Evolutionary conservation across 208 protist genomes (phyloP).

Genomic region (Crithidia expoeki): DNA sequence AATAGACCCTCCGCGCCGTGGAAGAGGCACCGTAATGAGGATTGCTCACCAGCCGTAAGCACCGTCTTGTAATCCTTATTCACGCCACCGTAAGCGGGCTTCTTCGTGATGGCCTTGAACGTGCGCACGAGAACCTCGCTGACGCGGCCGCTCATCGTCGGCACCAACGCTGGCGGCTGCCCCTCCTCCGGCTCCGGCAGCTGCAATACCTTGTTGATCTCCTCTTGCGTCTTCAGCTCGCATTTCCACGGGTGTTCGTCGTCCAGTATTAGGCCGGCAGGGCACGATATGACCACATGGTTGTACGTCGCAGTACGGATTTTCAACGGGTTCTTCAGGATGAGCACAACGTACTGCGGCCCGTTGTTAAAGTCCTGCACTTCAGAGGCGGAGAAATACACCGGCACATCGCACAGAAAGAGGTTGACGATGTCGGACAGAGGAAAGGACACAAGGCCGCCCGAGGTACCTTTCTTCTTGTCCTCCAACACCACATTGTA

Average conservation of each 20-base stretch:
- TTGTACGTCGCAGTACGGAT: conserved; percentile 78
- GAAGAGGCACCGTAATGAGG: conserved; percentile 77
- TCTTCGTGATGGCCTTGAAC: conserved; percentile 79
- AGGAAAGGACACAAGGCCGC: conserved; percentile 56
- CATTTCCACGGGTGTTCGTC: conserved; percentile 78
- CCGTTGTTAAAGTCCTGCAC: conserved; percentile 31
- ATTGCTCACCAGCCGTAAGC: conserved; percentile 50
- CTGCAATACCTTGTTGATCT: conserved; percentile 62
- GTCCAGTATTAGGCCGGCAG: conserved; percentile 56
- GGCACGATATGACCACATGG: conserved; percentile 84
- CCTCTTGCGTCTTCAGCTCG: conserved; percentile 77
- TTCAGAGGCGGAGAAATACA: conserved; percentile 45
- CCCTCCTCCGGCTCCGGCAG: conserved; percentile 27
- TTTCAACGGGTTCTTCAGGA: conserved; percentile 74
- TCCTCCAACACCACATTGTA: conserved; percentile 80
- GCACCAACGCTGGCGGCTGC: conserved; percentile 50
- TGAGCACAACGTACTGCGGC: conserved; percentile 83
- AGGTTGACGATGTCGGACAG: conserved; percentile 72
- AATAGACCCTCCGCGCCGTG: conserved; percentile 75
- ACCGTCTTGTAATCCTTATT: conserved; percentile 85
- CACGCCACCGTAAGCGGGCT: conserved; percentile 69
- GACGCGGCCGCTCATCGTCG: conserved; percentile 78
- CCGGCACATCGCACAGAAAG: conserved; percentile 83
- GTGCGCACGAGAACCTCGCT: conserved; percentile 84
- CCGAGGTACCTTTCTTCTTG: conserved; percentile 57